Evolutionary conservation across 2,329 filamentous ascomycete species (phyloP), one percentile per base, ranked within the genome.

Genomic region (Hirsutella rhossiliensis): DNA sequence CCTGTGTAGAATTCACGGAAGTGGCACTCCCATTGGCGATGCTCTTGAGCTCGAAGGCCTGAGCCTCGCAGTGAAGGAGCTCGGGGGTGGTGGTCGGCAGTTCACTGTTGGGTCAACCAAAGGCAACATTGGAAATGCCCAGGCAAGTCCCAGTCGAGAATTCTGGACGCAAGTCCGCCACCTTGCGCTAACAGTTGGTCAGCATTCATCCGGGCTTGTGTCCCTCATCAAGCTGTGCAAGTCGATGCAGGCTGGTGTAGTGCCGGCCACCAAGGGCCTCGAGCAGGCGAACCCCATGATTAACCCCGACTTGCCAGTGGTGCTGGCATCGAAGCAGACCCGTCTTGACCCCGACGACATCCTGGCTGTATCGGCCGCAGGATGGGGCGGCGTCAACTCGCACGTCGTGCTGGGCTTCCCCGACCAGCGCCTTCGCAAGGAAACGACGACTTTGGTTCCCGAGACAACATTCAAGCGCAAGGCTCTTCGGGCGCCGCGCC

Each of bases 381-480:
- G 63, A 50, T 72, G 70, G 30, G 69, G 67, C 41, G 65, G 69
- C 12, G 69, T 69, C 19, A 71, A 60, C 41, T 72, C 60, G 5
- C 67, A 64, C 48, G 68, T 66, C 57, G 69, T 68, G 43, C 66
- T 68, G 4, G 67, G 66, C 48, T 68, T 41, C 29, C 44, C 47
- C 12, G 34, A 39, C 32, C 38, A 45, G 43, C 43, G 29, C 17
- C 12, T 45, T 3, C 43, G n/a, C 6, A 45, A 45, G 40, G 20
- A 27, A 15, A 31, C 43, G 23, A 45, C 43, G 13, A 38, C 6
- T 3, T 30, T 38, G 17, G 19, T 45, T 17, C 34, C 43, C 6
- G 15, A 19, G 38, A 18, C 38, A 2, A 45, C 43, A 4, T 45
- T 41, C 28, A 42, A 28, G 31, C 38, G 43, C 20, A 41, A 34